Evolutionary conservation across 768 basidiomycete genomes (phyloP), one percentile per base, ranked within the genome.

Genomic region (Lyophyllum decastes): DNA sequence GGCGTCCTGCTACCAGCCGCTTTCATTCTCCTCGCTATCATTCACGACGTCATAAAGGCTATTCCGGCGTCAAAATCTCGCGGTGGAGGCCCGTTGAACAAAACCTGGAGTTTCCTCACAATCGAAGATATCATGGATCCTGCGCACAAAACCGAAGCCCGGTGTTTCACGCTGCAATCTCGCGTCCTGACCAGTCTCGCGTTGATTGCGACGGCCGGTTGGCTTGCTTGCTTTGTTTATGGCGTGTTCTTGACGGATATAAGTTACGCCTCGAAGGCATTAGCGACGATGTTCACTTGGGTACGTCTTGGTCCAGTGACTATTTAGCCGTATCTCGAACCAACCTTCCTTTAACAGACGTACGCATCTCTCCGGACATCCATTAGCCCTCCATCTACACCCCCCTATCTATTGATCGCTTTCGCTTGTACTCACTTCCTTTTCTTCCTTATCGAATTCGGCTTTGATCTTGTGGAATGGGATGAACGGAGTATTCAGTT

Each of bases 341-440:
- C 44, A 49, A 64, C 49, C 52, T 34, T 45, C 51, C 21, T 54
- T 33, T 30, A 22, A 21, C 56, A 86, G 85, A 66, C 63, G 40
- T 85, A 82, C 64, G 76, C 78, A 26, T 66, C 75, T 26, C 60
- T 81, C 50, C 69, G 73, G 50, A 62, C 76, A 57, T 52, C 73
- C 26, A 57, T 76, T 24, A 79, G 68, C 59, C 78, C 81, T 2
- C 79, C 79, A 1, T 61, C 64, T 54, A 85, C 84, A 1, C 76
- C 82, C 4, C 85, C 86, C n/a, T 85, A 82, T 66, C 63, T 81
- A 19, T 73, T 80, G 10, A 69, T 83, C 26, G 55, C 72, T 7
- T 78, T 82, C 61, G 78, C 78, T 24, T 65, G 72, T 26, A 62
- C 71, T n/a, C 71, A 79, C 55, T 67, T 66, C 22, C 53, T 78